Base-by-base conservation (phyloP, 495 filamentous ascomycete genomes). In the Aspergillus leporis region DNA sequence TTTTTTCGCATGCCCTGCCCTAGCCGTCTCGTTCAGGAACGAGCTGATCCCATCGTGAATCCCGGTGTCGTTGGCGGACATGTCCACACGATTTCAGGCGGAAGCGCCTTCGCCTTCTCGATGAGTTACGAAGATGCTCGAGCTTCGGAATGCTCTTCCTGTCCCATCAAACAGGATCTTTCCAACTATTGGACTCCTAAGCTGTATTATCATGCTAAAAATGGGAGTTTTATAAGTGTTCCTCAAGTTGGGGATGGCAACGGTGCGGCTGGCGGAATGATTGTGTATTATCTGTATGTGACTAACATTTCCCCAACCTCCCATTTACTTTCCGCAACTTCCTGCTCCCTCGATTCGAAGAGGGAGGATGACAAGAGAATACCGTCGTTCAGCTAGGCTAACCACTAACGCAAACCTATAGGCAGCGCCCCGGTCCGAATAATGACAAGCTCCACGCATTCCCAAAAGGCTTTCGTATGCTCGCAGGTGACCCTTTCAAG, bases 151-250 rank as follows among this genome's bases (percentile, higher is more conserved):
- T 94, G 91, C 73, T 87, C 85, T 51, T 86, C 86, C 10, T 85
- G 88, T 60, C 77, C 74, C 10, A 77, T 87, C 60, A 84, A 80
- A 56, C 78, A 80, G 57, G 90, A 94, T 70, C 76, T 86, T 62
- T 89, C 85, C 63, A 87, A 86, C 71, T 93, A 94, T 75, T 93
- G 90, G 91, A 81, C 86, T 48, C 87, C 90, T 2, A 70, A 71
- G 38, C 77, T 93, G 18, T 91, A 84, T 74, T 91, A 83, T 71
- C 77, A 83, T 31, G 80, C 81, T 30, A 72, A 80, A 60, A 88
- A 88, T 57, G 85, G 84, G 9, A 79, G 76, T 43, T 89, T 94
- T 66, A 82, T 85, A 61, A 77, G 75, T 47, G 91, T 93, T 31
- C 80, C 88, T 66, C 59, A 61, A 36, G 47, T 45, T 47, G 59